phyloP scores from a whole-genome alignment of 257 asterid genomes.

The Nicotiana obtusifolia region DNA sequence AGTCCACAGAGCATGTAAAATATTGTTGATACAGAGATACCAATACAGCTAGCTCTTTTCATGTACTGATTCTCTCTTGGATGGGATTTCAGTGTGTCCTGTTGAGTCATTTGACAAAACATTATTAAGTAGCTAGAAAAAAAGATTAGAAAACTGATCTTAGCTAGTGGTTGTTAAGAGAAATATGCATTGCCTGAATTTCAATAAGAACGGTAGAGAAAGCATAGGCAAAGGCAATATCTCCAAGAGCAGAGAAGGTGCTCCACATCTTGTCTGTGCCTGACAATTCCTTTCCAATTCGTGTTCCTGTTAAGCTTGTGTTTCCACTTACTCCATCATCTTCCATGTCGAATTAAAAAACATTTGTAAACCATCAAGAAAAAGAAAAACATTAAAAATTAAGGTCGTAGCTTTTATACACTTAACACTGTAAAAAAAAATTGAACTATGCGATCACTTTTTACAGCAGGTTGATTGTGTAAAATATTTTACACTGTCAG shows the following conservation, averaged over 20 bases:
- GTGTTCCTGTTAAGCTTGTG: slow-evolving; percentile 49
- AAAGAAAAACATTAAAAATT: too few species aligned
- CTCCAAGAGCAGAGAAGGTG: slow-evolving; percentile 55
- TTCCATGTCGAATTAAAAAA: background rate
- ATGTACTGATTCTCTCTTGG: slow-evolving; percentile 45
- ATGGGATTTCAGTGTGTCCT: slow-evolving; percentile 60
- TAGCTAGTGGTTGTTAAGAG: background rate
- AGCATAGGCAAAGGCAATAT: slow-evolving; percentile 68
- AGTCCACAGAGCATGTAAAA: slow-evolving; percentile 59
- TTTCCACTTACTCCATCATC: slow-evolving; percentile 18
- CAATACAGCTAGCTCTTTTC: slow-evolving; percentile 41
- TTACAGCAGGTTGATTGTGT: background rate
- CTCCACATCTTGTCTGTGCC: slow-evolving; percentile 57
- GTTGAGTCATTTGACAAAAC: background rate
- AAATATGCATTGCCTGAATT: slow-evolving; percentile 37
- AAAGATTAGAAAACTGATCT: background rate
- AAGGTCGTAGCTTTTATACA: too few species aligned
- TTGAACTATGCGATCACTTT: background rate
- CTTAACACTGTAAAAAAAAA: too few species aligned
- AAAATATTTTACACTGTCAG: background rate
- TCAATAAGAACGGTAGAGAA: slow-evolving; percentile 56
- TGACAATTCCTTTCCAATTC: slow-evolving; percentile 27
- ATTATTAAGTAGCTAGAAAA: background rate
- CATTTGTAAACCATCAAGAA: background rate
- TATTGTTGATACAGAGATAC: slow-evolving; percentile 33